These are phyloP conservation scores for Elaphomyces granulatus DNA, from an alignment of 495 filamentous ascomycete species.

Conservation along the genomic window DNA sequence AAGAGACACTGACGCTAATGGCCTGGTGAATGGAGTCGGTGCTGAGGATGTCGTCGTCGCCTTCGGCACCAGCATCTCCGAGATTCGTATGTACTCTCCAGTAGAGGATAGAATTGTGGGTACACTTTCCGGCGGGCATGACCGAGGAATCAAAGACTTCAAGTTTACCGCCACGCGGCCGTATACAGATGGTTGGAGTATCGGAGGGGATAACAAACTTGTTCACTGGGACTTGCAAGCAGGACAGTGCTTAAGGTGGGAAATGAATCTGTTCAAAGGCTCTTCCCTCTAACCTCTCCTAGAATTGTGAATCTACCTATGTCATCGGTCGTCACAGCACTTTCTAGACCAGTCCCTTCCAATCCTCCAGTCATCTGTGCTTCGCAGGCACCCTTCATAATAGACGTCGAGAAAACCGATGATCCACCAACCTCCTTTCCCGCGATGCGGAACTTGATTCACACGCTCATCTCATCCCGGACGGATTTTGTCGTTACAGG, in stretches of 20 bases:
- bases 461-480: slow-evolving; percentile 33
- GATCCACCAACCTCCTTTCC: slow-evolving; percentile 30
- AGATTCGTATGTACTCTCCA: slow-evolving; percentile 41
- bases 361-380: slow-evolving; percentile 38
- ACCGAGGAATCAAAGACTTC: slow-evolving; percentile 41
- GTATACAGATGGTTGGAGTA: slow-evolving; percentile 40
- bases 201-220: slow-evolving; percentile 43
- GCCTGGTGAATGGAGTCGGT: slow-evolving; percentile 20
- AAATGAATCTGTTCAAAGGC: neutral
- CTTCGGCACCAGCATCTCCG: slow-evolving; percentile 38
- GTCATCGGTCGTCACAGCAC: slow-evolving; percentile 24
- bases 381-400: slow-evolving; percentile 39
- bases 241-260: slow-evolving; percentile 33
- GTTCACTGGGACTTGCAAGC: slow-evolving; percentile 45
- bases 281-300: slow-evolving; percentile 6
- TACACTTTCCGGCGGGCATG: slow-evolving; percentile 35
- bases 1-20: slow-evolving; percentile 34
- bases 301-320: slow-evolving; percentile 37
- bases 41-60: slow-evolving; percentile 36
- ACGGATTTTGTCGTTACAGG: slow-evolving; percentile 17
- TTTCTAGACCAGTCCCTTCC: slow-evolving; percentile 28
- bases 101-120: slow-evolving; percentile 36
- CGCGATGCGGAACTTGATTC: slow-evolving; percentile 40
- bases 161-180: slow-evolving; percentile 35
- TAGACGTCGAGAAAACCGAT: slow-evolving; percentile 31